Base-by-base conservation (phyloP, 1,139 yeast genomes). In the Zygoascus hellenicus region DNA sequence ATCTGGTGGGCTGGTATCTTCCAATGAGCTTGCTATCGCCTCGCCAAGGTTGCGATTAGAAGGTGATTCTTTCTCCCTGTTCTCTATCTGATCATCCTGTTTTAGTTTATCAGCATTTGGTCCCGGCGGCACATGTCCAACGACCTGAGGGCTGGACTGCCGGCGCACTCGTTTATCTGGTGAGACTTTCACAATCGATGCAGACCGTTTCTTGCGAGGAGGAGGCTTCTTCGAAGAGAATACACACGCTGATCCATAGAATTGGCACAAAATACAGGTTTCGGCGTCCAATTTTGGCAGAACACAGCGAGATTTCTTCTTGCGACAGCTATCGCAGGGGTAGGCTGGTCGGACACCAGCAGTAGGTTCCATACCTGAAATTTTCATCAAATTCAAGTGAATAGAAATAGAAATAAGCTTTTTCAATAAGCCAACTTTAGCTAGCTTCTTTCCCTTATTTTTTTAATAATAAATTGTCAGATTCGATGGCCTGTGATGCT, bases 321-420 rank as follows among this genome's bases (percentile, higher is more conserved):
- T 53, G 28, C 55, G 47, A 48, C 62, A 58, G 22, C 48, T 46
- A 30, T 54, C 54, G 43, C 62, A 58, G 11, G 62, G 60, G 13
- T 58, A 34, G 9, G 35, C 46, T 14, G 54, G 54, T 29, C 43
- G 43, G 28, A 47, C 31, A 36, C 61, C 48, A 42, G 15, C 11
- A 11, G 37, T n/a, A 13, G 37, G 9, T 9, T 34, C 22, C 37
- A 34, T 34, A 6, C 19, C 37, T 30, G 5, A 3, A 2, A 5
- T 22, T 22, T 22, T 22, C 26, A 22, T n/a, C n/a, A n/a, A n/a
- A n/a, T n/a, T n/a, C n/a, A n/a, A n/a, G n/a, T n/a, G n/a, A n/a
- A n/a, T n/a, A n/a, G n/a, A n/a, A n/a, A n/a, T n/a, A n/a, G n/a
- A n/a, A n/a, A n/a, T n/a, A n/a, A n/a, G n/a, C n/a, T n/a, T 22